Evolutionary conservation across 2,329 filamentous ascomycete genomes (phyloP), one percentile per base, ranked within the genome.

Genomic region (Chaetothyriales sp.): DNA sequence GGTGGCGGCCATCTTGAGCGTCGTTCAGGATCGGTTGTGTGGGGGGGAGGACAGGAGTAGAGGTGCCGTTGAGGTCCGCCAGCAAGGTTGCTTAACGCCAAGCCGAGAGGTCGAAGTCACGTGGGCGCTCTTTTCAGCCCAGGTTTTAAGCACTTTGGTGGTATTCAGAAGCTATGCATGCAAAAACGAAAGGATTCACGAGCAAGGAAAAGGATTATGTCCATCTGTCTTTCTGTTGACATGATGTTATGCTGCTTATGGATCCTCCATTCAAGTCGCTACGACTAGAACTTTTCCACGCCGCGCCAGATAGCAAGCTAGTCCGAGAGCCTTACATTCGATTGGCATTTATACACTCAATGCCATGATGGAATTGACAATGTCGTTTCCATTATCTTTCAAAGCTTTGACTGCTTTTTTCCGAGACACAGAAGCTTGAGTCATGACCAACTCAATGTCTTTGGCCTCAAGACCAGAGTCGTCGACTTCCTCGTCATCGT

Each of bases 291-390:
- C 32, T 39, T 39, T 39, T 39, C 32, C 32, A 15, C 22, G 22
- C 32, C 32, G 2, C 22, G 22, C 32, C 32, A 39, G 32, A 10
- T 39, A 39, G 32, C 32, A 39, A 39, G 15, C 10, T 15, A 39
- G 15, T 39, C 10, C 22, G 3, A 15, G 32, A 39, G 10, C 32
- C 15, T 32, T 9, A 15, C 32, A 15, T 39, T 39, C 10, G 10
- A 10, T 10, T 50, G 44, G 49, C 52, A 49, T 53, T 58, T 50
- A 89, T 77, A 87, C 82, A 76, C 84, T 88, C 70, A 98, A 75
- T 62, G 90, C 89, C 92, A 98, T 98, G 76, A 98, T 98, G 64
- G 92, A 95, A 79, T 98, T 98, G 77, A 98, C 92, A 75, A 98
- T 98, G 69, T 98, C 92, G 66, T 96, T 95, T 75, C 96, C 90